phyloP scores from a whole-genome alignment of 2,329 filamentous ascomycete species.

The Celoporthe dispersa region DNA sequence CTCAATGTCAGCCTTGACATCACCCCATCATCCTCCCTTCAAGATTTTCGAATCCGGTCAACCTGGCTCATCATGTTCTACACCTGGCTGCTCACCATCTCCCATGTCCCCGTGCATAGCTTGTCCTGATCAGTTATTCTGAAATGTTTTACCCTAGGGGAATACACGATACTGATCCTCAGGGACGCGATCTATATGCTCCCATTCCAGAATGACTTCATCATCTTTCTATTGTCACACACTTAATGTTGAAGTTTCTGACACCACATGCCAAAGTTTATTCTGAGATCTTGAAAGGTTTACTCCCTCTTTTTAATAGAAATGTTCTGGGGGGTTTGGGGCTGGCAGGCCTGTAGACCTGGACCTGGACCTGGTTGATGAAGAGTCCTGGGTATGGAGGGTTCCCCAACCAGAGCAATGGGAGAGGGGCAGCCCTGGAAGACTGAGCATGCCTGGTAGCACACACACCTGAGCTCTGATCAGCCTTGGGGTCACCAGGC shows the following conservation, averaged over 20 bases:
- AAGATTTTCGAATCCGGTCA: neutral
- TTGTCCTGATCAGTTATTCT: neutral
- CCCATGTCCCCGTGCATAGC: neutral
- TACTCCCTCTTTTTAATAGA: neutral
- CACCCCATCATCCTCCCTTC: neutral
- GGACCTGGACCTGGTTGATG: neutral
- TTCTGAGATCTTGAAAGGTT: neutral
- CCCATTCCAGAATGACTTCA: rapidly evolving
- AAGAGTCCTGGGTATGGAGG: neutral
- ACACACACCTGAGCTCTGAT: neutral
- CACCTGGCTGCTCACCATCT: neutral
- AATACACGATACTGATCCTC: neutral
- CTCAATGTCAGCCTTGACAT: neutral
- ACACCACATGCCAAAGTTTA: neutral
- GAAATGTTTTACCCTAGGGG: neutral
- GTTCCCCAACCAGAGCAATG: neutral
- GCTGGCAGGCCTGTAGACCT: neutral
- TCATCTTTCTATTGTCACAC: neutral
- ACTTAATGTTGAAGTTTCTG: neutral
- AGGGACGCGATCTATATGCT: neutral
- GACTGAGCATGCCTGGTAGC: neutral
- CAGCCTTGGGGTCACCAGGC: neutral
- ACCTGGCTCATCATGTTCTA: neutral
- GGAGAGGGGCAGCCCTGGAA: neutral
- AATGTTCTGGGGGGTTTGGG: neutral